These are phyloP conservation scores for Gossypium davidsonii DNA, from an alignment of 441 rosid species.

Conservation along the genomic window DNA sequence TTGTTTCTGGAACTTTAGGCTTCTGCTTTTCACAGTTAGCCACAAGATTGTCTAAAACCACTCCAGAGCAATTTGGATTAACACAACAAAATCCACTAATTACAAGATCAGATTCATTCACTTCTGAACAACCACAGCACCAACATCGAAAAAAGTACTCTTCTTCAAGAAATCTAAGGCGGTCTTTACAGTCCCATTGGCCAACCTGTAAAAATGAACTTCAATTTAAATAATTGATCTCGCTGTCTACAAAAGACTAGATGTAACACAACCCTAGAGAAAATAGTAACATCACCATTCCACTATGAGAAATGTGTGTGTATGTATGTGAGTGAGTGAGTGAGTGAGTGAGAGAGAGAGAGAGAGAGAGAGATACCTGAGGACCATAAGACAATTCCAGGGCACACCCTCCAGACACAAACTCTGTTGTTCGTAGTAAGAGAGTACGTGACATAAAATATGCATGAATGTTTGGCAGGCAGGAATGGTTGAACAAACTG, in stretches of 20 bases:
- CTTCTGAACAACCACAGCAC: conserved; percentile 60
- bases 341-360: conserved; percentile 1
- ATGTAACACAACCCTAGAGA: background rate
- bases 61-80: conserved; percentile 49
- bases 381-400: conserved; percentile 89
- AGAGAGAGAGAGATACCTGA: conserved; percentile 38
- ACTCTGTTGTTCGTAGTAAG: conserved; percentile 52
- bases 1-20: conserved; percentile 25
- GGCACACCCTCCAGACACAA: conserved; percentile 47
- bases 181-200: conserved; percentile 61
- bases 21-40: conserved; percentile 34
- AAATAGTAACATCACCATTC: conserved; percentile 4
- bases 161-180: conserved; percentile 61
- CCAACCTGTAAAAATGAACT: conserved; percentile 55
- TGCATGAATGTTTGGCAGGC: conserved; percentile 78
- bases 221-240: background rate
- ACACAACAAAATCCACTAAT: conserved; percentile 60
- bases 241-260: background rate
- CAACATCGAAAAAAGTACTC: conserved; percentile 65
- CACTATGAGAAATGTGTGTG: background rate
- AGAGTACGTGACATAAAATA: conserved; percentile 81
- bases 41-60: conserved; percentile 45
- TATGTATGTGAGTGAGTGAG: background rate
- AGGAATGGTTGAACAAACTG: conserved; percentile 85
- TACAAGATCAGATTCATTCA: conserved; percentile 65